Evolutionary conservation across 768 basidiomycete species (phyloP).

Genomic region (Tremella fuciformis): DNA sequence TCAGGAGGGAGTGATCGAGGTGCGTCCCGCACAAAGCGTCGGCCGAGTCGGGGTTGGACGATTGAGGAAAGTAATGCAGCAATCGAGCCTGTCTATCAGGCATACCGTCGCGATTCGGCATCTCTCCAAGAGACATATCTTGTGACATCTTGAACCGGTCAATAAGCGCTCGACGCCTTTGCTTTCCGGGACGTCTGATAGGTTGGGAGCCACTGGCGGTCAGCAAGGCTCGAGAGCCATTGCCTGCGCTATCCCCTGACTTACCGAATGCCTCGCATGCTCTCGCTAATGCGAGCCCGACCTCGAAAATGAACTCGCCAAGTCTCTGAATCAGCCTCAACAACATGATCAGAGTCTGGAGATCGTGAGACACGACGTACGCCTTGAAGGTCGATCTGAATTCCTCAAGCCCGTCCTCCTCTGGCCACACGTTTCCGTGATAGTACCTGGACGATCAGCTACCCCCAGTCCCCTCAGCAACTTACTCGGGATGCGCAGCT

Average conservation of each 20-base stretch:
- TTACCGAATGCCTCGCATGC: conserved; percentile 91
- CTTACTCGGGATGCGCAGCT: conserved; percentile 63
- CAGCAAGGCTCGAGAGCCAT: too few species aligned
- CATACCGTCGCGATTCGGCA: neutral
- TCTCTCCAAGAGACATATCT: neutral
- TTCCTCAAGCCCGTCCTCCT: conserved; percentile 57
- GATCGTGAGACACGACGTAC: conserved; percentile 11
- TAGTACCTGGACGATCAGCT: conserved; percentile 59
- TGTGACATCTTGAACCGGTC: conserved; percentile 8
- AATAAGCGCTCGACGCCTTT: conserved; percentile 1
- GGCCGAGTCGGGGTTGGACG: conserved; percentile 57
- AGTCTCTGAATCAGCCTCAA: conserved; percentile 28
- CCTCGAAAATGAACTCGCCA: conserved; percentile 62
- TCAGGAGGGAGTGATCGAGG: conserved; percentile 75
- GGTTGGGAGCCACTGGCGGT: neutral
- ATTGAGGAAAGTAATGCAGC: conserved; percentile 89
- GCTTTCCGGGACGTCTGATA: conserved; percentile 1
- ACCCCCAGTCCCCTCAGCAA: neutral
- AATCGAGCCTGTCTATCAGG: conserved; percentile 61
- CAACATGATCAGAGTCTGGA: neutral
- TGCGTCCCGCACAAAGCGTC: conserved; percentile 90
- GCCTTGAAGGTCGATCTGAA: conserved; percentile 83
- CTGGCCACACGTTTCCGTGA: conserved; percentile 77
- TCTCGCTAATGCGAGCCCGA: conserved; percentile 73
- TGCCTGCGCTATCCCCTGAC: neutral